These are phyloP conservation scores for Solanum rostratum DNA, from an alignment of 257 asterid genomes.

Conservation along the genomic window DNA sequence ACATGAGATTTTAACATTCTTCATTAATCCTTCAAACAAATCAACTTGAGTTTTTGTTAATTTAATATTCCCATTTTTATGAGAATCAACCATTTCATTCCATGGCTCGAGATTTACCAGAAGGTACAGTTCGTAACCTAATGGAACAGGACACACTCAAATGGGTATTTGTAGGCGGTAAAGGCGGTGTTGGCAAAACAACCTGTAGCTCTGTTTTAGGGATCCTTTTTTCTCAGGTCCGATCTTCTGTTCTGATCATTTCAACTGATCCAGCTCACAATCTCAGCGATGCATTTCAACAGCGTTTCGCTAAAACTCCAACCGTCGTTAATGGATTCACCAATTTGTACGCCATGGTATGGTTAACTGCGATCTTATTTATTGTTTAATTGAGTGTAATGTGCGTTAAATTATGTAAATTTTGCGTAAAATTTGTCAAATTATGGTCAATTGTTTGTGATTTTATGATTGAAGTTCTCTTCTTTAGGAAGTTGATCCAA, in stretches of 20 bases:
- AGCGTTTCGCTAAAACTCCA: conserved; percentile 75
- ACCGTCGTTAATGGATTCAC: conserved; percentile 85
- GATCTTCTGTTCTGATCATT: conserved; percentile 79
- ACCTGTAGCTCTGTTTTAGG: conserved; percentile 82
- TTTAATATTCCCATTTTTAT: too few relatives aligned
- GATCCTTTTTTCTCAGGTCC: conserved; percentile 61
- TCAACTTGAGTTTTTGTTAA: too few relatives aligned
- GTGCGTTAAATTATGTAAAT: neutral
- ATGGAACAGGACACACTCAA: conserved; percentile 71
- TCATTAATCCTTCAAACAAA: too few relatives aligned
- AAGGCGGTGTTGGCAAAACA: conserved; percentile 95
- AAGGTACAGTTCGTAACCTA: conserved; percentile 65
- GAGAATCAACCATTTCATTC: neutral
- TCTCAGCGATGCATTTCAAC: conserved; percentile 95
- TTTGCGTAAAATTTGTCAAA: neutral
- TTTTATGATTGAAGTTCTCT: neutral
- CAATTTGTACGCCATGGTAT: conserved; percentile 91
- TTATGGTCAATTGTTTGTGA: neutral
- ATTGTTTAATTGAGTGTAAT: neutral
- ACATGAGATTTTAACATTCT: too few relatives aligned
- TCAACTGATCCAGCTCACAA: conserved; percentile 98
- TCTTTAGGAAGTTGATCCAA: conserved; percentile 91
- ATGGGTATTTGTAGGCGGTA: conserved; percentile 97
- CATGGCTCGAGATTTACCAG: conserved; percentile 33
- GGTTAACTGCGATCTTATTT: neutral